phyloP scores from a whole-genome alignment of 164 flowering plant genomes.

The Cinnamomum chago region DNA sequence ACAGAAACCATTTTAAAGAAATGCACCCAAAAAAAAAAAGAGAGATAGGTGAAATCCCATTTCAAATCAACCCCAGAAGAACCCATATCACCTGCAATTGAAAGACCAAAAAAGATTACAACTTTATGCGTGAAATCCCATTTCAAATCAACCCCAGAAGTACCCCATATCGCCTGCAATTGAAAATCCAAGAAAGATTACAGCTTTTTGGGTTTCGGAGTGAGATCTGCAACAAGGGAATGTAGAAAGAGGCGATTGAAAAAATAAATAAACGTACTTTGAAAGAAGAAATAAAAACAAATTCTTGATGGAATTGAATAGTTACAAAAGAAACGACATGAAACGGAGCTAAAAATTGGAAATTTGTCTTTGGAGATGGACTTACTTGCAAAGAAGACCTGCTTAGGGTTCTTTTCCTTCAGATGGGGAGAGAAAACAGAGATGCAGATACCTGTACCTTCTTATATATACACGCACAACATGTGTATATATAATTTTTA shows the following conservation, averaged over 20 bases:
- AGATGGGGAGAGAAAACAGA: not conserved
- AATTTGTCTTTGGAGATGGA: not conserved
- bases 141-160: not conserved
- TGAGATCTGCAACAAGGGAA: constrained; percentile 2
- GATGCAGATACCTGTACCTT: not conserved
- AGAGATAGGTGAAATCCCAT: not conserved
- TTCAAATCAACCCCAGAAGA: not conserved
- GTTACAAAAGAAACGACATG: not conserved
- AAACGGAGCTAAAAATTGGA: too few species aligned
- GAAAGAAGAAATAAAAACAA: not conserved
- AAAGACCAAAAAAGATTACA: not conserved
- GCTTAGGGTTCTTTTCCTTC: constrained; percentile 5
- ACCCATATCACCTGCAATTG: not conserved
- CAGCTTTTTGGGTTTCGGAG: constrained; percentile 5
- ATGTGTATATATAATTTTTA: too few species aligned
- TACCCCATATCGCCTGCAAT: not conserved
- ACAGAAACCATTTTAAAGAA: not conserved
- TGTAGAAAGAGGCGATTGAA: not conserved
- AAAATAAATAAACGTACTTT: not conserved
- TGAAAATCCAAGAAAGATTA: not conserved
- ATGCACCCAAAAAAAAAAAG: not conserved
- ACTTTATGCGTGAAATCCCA: constrained; percentile 5
- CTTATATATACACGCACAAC: too few species aligned
- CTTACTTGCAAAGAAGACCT: constrained; percentile 2
- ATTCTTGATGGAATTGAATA: not conserved